Conservation (phyloP, 768 basidiomycete genomes). For the Podaxis sp. region DNA sequence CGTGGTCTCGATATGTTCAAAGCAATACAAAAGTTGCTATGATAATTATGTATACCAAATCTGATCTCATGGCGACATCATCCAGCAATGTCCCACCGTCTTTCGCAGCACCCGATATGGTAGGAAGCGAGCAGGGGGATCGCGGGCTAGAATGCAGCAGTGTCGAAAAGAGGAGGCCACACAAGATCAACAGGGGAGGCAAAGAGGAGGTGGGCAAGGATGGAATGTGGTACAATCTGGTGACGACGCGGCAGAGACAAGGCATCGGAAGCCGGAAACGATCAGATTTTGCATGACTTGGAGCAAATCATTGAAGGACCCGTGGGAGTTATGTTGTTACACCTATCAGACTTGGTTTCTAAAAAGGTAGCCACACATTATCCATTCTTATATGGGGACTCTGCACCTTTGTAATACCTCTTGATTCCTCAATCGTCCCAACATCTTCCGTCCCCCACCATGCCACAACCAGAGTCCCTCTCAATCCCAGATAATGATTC, state of each 20-base stretch:
- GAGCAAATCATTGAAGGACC: slow-evolving; percentile 4
- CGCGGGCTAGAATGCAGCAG: neutral
- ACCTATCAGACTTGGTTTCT: slow-evolving; percentile 10
- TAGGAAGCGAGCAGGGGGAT: neutral
- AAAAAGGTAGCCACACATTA: slow-evolving; percentile 7
- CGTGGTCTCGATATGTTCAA: neutral
- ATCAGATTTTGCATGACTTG: slow-evolving; percentile 7
- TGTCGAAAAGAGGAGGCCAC: neutral
- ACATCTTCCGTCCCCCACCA: slow-evolving; percentile 12
- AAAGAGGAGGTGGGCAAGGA: neutral
- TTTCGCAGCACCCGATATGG: slow-evolving; percentile 5
- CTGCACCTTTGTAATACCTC: slow-evolving; percentile 20
- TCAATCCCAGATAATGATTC: slow-evolving; percentile 23
- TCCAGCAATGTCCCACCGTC: neutral
- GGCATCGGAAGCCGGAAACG: slow-evolving; percentile 4
- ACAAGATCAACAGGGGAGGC: neutral
- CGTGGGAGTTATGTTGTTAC: slow-evolving; percentile 11
- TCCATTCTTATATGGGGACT: slow-evolving; percentile 22
- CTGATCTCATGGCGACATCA: slow-evolving; percentile 1
- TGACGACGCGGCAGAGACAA: neutral
- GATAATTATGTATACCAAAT: slow-evolving; percentile 3
- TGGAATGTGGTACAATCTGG: neutral
- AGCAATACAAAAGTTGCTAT: neutral
- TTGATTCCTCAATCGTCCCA: slow-evolving; percentile 20
- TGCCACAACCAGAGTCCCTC: slow-evolving; percentile 23